Evolutionary conservation across 805 yeast genomes (phyloP), one percentile per base, ranked within the genome.

Genomic region (Ogataea allantospora): DNA sequence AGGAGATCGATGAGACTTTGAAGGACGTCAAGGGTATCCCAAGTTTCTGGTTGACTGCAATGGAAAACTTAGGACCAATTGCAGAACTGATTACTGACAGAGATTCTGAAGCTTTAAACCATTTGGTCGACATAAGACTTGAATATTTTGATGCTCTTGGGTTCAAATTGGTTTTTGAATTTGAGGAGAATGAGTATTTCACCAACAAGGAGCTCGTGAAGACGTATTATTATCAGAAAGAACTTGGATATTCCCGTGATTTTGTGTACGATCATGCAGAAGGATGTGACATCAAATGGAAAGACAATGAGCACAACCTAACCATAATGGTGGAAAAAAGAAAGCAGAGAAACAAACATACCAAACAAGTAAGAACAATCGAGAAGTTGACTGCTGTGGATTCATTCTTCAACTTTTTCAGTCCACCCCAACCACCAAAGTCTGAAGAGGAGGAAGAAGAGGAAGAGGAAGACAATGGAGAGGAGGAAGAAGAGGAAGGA

Each of bases 201-300:
- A 68, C 78, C 46, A 86, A 91, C 67, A 71, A 67, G 50, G 66
- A 68, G 38, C 74, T 93, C 53, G 73, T 83, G 46, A 93, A 93
- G 71, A 81, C 95, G 6, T 93, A 93, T 65, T 89, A 78, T 67
- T 93, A 93, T 68, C 96, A 88, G 66, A 88, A 86, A 44, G 95
- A 91, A 65, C 73, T 88, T 51, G 96, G 96, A 15, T 87, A 88
- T 65, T 81, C 89, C 20, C 97, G 99, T 21, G 99, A 93, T 63
- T 91, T 87, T 62, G 88, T 93, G 51, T 93, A 91, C 64, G 97
- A 91, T 66, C 95, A 87, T 60, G 98, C 99, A 9, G 95, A 87
- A 58, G 98, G 98, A 38, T 72, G 77, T 50, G 81, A 78, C 40
- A 85, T 93, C 60, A 69, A 83, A 51, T 93, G 99, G 99, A 69